Conservation (phyloP, 805 yeast genomes). For the Wickerhamiella nectarea region DNA sequence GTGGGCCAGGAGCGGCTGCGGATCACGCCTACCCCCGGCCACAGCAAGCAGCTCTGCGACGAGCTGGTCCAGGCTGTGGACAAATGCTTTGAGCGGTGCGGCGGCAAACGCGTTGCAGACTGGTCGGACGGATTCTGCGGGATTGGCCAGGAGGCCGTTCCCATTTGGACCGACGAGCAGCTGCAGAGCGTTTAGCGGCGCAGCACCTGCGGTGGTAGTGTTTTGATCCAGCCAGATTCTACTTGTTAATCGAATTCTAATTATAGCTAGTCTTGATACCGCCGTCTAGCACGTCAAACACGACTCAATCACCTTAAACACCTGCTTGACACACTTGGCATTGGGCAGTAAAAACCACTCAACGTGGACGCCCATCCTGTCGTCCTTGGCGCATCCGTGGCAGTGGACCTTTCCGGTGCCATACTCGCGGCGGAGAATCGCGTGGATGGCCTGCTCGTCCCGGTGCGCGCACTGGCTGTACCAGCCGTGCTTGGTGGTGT, state of each 20-base stretch:
- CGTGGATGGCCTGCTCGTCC: constrained; percentile 19
- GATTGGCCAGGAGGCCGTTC: constrained; percentile 52
- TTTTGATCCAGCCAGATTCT: no score
- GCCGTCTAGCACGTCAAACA: no score
- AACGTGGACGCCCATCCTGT: constrained; percentile 13
- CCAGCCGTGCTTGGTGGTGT: constrained; percentile 20
- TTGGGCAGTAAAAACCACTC: constrained; percentile 22
- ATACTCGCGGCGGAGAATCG: constrained; percentile 15
- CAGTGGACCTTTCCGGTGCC: constrained; percentile 23
- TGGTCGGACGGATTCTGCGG: constrained; percentile 82
- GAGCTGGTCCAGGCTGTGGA: constrained; percentile 67
- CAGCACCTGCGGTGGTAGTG: no score
- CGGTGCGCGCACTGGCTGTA: constrained; percentile 14
- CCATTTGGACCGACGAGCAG: constrained; percentile 82
- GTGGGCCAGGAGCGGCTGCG: constrained; percentile 92
- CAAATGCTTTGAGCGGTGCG: constrained; percentile 60
- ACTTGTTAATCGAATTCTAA: no score
- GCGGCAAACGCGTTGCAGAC: constrained; percentile 58
- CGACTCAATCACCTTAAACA: constrained; percentile 9
- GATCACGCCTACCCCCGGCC: constrained; percentile 99
- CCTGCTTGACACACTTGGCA: constrained; percentile 6
- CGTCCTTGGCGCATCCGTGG: constrained; percentile 17
- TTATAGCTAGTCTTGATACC: no score
- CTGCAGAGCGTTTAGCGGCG: constrained; percentile 28
- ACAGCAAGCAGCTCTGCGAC: constrained; percentile 61